Evolutionary conservation across 345 rosid species (phyloP).

Genomic region (Rubroshorea leprosula): DNA sequence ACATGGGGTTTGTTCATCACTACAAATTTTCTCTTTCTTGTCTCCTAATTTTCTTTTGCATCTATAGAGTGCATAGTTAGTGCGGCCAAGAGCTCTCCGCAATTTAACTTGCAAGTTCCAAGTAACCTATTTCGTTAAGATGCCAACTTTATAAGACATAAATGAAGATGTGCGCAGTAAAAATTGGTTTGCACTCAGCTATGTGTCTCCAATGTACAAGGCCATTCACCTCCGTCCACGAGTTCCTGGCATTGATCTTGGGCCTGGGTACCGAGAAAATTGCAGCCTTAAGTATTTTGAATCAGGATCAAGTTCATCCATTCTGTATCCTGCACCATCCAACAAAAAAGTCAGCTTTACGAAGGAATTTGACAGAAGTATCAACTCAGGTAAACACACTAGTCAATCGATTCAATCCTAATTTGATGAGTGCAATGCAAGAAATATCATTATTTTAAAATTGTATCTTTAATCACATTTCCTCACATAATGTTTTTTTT

Average conservation of each 20-base stretch:
- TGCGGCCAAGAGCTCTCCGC: neutral
- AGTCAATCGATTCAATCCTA: too few species aligned
- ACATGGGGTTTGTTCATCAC: neutral
- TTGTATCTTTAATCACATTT: too few species aligned
- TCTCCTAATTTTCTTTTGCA: neutral
- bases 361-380: slow-evolving; percentile 1
- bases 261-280: slow-evolving; percentile 68
- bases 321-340: slow-evolving; percentile 51
- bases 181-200: slow-evolving; percentile 15
- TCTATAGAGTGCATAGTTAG: neutral
- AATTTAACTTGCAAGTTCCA: neutral
- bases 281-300: slow-evolving; percentile 66
- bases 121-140: neutral
- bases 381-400: too few species aligned
- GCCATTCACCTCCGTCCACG: slow-evolving; percentile 59
- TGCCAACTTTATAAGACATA: neutral
- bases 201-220: slow-evolving; percentile 5
- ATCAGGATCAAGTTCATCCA: slow-evolving; percentile 67
- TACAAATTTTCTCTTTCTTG: neutral
- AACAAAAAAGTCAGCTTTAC: slow-evolving; percentile 13
- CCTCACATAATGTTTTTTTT: too few species aligned
- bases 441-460: too few species aligned
- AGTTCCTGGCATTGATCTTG: slow-evolving; percentile 48
- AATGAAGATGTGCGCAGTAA: neutral
- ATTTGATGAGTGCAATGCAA: too few species aligned